Evolutionary conservation across 257 asterid genomes (phyloP).

Genomic region (Nicotiana tomentosiformis): DNA sequence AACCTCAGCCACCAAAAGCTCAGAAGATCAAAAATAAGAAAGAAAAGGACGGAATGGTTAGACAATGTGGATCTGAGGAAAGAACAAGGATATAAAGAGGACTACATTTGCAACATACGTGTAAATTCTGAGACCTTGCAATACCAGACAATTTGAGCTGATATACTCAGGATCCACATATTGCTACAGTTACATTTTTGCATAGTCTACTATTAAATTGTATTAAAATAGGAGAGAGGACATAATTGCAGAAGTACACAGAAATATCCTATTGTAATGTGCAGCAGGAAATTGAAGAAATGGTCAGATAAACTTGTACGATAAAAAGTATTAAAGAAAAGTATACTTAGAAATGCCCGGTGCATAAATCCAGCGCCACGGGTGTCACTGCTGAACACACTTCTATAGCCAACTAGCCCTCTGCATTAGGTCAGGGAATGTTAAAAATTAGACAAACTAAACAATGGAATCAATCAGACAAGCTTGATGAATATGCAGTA

Average conservation of each 20-base stretch:
- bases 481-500: background rate
- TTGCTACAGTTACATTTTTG: background rate
- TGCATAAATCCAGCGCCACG: conserved; percentile 99
- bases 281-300: background rate
- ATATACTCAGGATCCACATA: background rate
- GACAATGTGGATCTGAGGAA: background rate
- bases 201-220: too few relatives aligned
- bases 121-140: background rate
- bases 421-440: conserved; percentile 33
- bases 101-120: background rate
- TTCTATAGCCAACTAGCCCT: conserved; percentile 96
- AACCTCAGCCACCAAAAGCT: background rate
- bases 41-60: background rate
- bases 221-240: too few relatives aligned
- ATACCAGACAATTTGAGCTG: background rate
- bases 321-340: background rate
- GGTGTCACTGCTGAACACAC: conserved; percentile 92
- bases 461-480: background rate
- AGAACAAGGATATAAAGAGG: conserved; percentile 1
- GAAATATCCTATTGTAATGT: background rate
- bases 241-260: too few relatives aligned
- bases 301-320: background rate
- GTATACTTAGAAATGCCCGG: conserved; percentile 89
- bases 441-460: background rate
- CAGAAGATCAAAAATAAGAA: background rate